Conservation (phyloP, 1,284 basidiomycete genomes). For the Volvariella surrecta region DNA sequence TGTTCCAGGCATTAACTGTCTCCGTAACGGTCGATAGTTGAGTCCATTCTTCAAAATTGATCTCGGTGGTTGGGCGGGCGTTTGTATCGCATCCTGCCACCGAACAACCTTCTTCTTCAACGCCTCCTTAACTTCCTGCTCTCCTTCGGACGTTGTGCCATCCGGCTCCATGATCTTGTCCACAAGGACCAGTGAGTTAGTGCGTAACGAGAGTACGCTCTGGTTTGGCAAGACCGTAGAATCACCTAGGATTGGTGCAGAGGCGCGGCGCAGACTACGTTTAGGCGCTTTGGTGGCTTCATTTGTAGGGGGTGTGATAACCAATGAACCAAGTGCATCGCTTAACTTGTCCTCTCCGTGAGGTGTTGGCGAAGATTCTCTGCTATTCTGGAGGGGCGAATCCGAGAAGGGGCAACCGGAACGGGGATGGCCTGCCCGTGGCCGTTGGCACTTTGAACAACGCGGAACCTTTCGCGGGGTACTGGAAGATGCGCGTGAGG, state of each 20-base stretch:
- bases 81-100: slow-evolving; percentile 24
- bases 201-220: slow-evolving; percentile 30
- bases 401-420: slow-evolving; percentile 42
- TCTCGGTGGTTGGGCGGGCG: too few relatives aligned
- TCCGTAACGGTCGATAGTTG: too few relatives aligned
- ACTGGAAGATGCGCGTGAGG: slow-evolving; percentile 13
- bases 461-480: slow-evolving; percentile 34
- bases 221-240: slow-evolving; percentile 11
- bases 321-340: slow-evolving; percentile 27
- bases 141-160: slow-evolving; percentile 17
- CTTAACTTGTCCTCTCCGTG: slow-evolving; percentile 16
- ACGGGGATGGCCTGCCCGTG: slow-evolving; percentile 46
- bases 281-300: too few relatives aligned
- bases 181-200: slow-evolving; percentile 26
- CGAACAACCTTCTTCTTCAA: slow-evolving; percentile 17
- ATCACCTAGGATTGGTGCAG: too few relatives aligned
- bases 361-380: slow-evolving; percentile 10
- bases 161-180: slow-evolving; percentile 26
- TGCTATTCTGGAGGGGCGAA: slow-evolving; percentile 14
- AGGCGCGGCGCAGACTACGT: too few relatives aligned
- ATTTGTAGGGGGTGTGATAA: too few relatives aligned
- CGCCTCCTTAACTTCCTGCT: slow-evolving; percentile 15
- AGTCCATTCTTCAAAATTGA: too few relatives aligned
- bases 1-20: slow-evolving; percentile 41
- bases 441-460: slow-evolving; percentile 45